Conservation (phyloP, 2,329 filamentous ascomycete species). For the Erysiphe neolycopersici region DNA sequence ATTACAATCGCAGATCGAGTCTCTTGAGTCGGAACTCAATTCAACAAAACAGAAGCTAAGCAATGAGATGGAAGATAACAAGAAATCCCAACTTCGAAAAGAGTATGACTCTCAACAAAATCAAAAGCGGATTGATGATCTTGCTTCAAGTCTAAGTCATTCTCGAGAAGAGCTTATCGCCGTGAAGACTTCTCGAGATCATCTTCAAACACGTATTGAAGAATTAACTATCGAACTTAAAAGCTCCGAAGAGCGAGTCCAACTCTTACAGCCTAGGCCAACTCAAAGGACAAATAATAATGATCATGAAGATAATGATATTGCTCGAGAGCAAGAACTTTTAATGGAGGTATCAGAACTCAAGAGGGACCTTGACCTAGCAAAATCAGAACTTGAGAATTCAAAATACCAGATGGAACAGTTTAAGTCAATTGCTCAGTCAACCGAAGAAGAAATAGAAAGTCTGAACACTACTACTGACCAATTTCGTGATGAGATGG, state of each 20-base stretch:
- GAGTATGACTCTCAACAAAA: conserved; percentile 75
- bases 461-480: conserved; percentile 58
- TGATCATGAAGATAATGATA: conserved; percentile 20
- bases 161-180: conserved; percentile 67
- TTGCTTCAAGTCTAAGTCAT: conserved; percentile 53
- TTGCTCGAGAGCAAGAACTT: conserved; percentile 51
- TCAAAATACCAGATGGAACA: conserved; percentile 60
- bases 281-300: conserved; percentile 26
- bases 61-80: conserved; percentile 59
- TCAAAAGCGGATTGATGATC: conserved; percentile 78
- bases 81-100: conserved; percentile 57
- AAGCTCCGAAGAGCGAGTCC: conserved; percentile 66
- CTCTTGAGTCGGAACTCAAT: conserved; percentile 51
- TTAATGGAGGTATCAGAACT: conserved; percentile 63
- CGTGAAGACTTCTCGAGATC: conserved; percentile 66
- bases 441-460: conserved; percentile 64
- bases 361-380: conserved; percentile 62
- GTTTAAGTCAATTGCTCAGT: conserved; percentile 69
- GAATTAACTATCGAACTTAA: conserved; percentile 72
- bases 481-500: conserved; percentile 68
- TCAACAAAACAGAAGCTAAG: conserved; percentile 60
- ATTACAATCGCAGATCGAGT: conserved; percentile 51
- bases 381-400: conserved; percentile 54
- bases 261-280: conserved; percentile 55
- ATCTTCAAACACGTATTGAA: conserved; percentile 67